Base-by-base conservation (phyloP, 2,329 filamentous ascomycete genomes). In the Proliferodiscus dingleyae region DNA sequence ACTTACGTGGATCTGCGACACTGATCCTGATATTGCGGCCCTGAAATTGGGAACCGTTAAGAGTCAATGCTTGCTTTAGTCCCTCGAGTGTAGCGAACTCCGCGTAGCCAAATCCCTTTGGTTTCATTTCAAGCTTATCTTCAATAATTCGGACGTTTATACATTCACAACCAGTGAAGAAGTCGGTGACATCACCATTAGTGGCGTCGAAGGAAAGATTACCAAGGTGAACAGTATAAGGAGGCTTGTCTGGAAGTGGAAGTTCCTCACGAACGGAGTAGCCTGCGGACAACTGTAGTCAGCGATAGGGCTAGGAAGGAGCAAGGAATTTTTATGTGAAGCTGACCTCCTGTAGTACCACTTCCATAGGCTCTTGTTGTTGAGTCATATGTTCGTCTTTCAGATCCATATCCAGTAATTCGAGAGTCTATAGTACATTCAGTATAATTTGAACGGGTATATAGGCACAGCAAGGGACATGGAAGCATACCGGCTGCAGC, bases 31-130 rank as follows among this genome's bases (percentile, higher is more conserved):
- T 89, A 64, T 83, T 86, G 58, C 93, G 85, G 58, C 89, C 89
- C 66, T 94, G 85, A 67, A 97, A 90, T 48, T 80, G 82, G 50
- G 81, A 75, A 60, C 89, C 87, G 61, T 90, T 90, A 53, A 93
- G 78, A 48, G 82, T 80, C 54, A 98, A 78, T 46, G 93, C 93
- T 70, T 89, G 85, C 74, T 95, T 94, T 62, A 98, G 74, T 49
- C 91, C 91, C 40, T 97, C 91, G 36, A 93, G 72, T 41, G 81
- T 84, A 56, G 77, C 81, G 62, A 98, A 98, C 68, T 98, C 93
- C 55, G 95, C 91, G 66, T 98, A 98, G 51, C 91, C 93, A 62
- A 98, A 98, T 39, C 93, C 93, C 75, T 98, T 98, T 55, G 93
- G 93, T 63, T 90, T 89, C 68, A 85, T 82, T 64, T 93, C 86